Evolutionary conservation across 352 stramenopile genomes (phyloP), one percentile per base, ranked within the genome.

Genomic region (Phytophthora rubi): DNA sequence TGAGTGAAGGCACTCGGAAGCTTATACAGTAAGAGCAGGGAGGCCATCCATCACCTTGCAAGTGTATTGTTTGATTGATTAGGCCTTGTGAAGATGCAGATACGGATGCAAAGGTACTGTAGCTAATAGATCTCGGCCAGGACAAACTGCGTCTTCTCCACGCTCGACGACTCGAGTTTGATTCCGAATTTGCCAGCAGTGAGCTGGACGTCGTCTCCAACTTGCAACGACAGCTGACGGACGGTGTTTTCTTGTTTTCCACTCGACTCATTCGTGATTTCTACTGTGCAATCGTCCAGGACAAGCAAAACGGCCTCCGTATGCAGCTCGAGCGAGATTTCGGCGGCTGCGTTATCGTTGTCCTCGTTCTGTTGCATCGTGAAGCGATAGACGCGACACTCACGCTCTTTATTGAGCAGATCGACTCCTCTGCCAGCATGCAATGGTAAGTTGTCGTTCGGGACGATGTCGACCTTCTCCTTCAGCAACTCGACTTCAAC

Each of bases 401-500:
- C 69, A 4, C 35, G 57, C 35, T 78, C 73, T 23, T 82, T 72
- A 6, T 88, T 66, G 18, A 85, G 62, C 3, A 78, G 47, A 45
- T 69, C 62, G n/a, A 84, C 30, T 2, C 67, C 76, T 3, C 32
- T 39, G 26, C 35, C 58, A 21, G 61, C 32, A 48, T 81, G 77
- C 56, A 74, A 42, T 7, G 77, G 64, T 7, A 82, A 42, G 7
- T 79, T 33, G 13, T 28, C 53, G 32, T 80, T 65, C 35, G 64
- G 55, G 9, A 52, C 26, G 9, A 86, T 18, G 6, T 69, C 62
- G 18, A 44, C 60, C 49, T 81, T 74, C n/a, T 85, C 74, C 42
- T 71, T 75, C 21, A 86, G 69, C 13, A 89, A 44, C 57, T 89
- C 81, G 13, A 89, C 71, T 53, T 89, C 81, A 49, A 89, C 72